Evolutionary conservation across 129 eudicot species (phyloP).

Genomic region (Daucus carota): DNA sequence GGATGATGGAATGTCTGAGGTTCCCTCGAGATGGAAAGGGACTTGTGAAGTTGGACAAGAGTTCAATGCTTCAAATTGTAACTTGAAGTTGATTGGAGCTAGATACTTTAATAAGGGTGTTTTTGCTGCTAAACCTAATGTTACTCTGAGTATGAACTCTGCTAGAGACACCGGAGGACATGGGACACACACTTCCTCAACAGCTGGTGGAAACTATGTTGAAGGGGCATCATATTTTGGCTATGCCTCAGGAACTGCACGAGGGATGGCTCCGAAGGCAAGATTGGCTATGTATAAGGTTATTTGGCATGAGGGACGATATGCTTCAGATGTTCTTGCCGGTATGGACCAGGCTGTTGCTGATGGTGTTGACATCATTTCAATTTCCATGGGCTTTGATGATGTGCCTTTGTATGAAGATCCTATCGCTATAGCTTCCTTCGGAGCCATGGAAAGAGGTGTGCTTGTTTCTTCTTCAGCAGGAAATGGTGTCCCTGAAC

Average conservation of each 20-base stretch:
- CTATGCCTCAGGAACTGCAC: constrained; percentile 37
- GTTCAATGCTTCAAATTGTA: constrained; percentile 9
- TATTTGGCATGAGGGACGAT: constrained; percentile 29
- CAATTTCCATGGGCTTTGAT: constrained; percentile 37
- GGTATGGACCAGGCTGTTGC: constrained; percentile 40
- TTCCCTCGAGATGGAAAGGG: constrained; percentile 44
- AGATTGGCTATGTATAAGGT: constrained; percentile 36
- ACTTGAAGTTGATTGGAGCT: constrained; percentile 42
- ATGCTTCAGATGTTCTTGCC: constrained; percentile 36
- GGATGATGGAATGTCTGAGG: constrained; percentile 32
- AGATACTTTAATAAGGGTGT: constrained; percentile 38
- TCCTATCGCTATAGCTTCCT: constrained; percentile 38
- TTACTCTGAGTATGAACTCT: constrained; percentile 25
- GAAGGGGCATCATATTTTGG: constrained; percentile 31
- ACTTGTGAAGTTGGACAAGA: constrained; percentile 31
- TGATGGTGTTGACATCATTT: constrained; percentile 45
- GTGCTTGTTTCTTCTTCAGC: constrained; percentile 39
- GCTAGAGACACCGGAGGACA: constrained; percentile 41
- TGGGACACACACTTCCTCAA: constrained; percentile 43
- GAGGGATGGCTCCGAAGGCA: constrained; percentile 46
- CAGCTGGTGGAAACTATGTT: constrained; percentile 34
- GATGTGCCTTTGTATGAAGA: constrained; percentile 23
- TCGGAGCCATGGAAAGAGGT: constrained; percentile 47
- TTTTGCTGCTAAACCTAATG: constrained; percentile 14
- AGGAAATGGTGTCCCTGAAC: constrained; percentile 22